phyloP scores from a whole-genome alignment of 2,329 filamentous ascomycete species.

The Fusarium phyllophilum region DNA sequence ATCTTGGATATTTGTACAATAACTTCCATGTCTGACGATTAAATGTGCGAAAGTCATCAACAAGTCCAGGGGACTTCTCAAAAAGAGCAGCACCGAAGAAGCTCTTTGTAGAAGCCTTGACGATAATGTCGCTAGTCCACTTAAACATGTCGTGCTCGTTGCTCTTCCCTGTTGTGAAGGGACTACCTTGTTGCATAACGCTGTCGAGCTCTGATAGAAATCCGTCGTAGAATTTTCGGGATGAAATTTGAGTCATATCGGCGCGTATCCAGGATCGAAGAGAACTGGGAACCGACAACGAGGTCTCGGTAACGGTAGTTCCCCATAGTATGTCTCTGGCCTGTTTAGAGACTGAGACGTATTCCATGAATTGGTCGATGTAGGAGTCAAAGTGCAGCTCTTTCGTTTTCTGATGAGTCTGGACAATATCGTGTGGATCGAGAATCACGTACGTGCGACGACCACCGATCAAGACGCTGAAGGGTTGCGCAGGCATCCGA shows the following conservation, averaged over 20 bases:
- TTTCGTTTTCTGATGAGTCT: background rate
- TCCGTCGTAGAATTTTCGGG: background rate
- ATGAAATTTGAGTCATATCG: background rate
- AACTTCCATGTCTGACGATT: background rate
- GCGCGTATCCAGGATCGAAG: background rate
- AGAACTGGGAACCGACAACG: background rate
- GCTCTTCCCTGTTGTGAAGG: background rate
- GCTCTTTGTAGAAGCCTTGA: background rate
- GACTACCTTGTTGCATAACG: background rate
- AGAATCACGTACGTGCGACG: background rate
- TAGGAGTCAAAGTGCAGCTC: background rate
- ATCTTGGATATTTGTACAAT: background rate
- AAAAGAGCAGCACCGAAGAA: background rate
- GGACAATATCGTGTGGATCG: background rate
- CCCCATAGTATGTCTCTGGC: background rate
- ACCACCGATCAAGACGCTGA: background rate
- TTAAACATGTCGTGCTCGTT: background rate
- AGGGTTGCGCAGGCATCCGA: background rate
- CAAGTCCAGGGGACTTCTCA: background rate
- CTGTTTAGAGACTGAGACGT: background rate
- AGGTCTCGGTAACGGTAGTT: background rate
- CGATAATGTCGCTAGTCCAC: background rate
- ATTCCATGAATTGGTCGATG: background rate
- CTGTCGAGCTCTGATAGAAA: background rate
- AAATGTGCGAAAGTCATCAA: background rate